phyloP scores from a whole-genome alignment of 352 stramenopile genomes.

The Globisporangium parvum region DNA sequence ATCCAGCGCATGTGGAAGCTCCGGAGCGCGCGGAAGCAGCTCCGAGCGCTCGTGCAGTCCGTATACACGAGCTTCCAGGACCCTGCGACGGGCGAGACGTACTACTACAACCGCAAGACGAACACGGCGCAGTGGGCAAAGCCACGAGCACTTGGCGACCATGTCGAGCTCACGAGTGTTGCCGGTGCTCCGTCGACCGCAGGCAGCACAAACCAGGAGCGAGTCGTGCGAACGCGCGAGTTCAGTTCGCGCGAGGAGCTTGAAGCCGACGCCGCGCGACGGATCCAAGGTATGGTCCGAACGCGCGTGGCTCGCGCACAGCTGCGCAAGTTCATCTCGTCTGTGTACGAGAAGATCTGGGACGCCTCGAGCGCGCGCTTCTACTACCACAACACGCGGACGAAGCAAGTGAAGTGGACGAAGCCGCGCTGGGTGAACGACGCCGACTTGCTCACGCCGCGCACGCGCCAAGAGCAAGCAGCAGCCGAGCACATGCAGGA shows the following conservation, averaged over 20 bases:
- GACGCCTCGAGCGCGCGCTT: too few relatives aligned
- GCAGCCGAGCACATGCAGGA: slow-evolving; percentile 9
- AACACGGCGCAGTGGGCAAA: slow-evolving; percentile 67
- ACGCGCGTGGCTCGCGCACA: slow-evolving; percentile 39
- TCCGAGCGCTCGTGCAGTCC: too few relatives aligned
- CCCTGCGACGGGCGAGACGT: slow-evolving; percentile 48
- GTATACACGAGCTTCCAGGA: slow-evolving; percentile 62
- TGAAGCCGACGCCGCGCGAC: slow-evolving; percentile 21
- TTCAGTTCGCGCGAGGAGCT: slow-evolving; percentile 23
- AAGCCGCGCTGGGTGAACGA: slow-evolving; percentile 63
- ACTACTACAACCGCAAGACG: slow-evolving; percentile 79
- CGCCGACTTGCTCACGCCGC: slow-evolving; percentile 50
- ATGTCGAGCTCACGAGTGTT: slow-evolving; percentile 9
- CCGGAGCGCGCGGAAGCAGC: too few relatives aligned
- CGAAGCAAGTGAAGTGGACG: slow-evolving; percentile 61
- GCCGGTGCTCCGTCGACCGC: too few relatives aligned
- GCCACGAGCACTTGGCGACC: slow-evolving; percentile 31
- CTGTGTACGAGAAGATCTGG: too few relatives aligned
- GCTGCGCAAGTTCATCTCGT: slow-evolving; percentile 56
- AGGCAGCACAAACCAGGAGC: not conserved
- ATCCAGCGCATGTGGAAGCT: too few relatives aligned
- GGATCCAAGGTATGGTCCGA: slow-evolving; percentile 55
- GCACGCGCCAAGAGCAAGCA: slow-evolving; percentile 17
- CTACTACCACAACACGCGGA: too few relatives aligned
- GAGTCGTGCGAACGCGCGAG: not conserved